Evolutionary conservation across 768 basidiomycete species (phyloP).

Genomic region (Cystobasidium tubakii): DNA sequence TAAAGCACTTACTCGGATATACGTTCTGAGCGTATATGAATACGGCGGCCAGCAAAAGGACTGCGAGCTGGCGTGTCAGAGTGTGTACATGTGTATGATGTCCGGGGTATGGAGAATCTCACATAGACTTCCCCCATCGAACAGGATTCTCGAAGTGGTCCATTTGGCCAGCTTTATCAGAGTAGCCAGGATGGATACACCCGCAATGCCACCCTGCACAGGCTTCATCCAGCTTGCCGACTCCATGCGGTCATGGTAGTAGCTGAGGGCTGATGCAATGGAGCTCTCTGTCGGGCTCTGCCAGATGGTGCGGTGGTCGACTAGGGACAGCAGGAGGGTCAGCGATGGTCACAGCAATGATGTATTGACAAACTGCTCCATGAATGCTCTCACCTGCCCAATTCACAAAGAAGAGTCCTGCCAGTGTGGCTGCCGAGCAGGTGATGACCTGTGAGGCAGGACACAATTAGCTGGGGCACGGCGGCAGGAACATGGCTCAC

Average conservation of each 20-base stretch:
- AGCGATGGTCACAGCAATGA: too few relatives aligned
- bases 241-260: slow-evolving; percentile 24
- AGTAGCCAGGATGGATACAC: not conserved
- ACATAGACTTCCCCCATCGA: slow-evolving; percentile 30
- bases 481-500: not conserved
- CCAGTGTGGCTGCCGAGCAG: slow-evolving; percentile 11
- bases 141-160: slow-evolving; percentile 12
- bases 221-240: slow-evolving; percentile 15
- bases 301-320: slow-evolving; percentile 35
- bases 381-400: slow-evolving; percentile 14
- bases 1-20: slow-evolving; percentile 18
- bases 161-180: slow-evolving; percentile 23
- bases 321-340: not conserved
- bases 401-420: slow-evolving; percentile 31
- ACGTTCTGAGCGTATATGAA: slow-evolving; percentile 33
- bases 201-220: slow-evolving; percentile 7
- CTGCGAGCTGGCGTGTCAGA: not conserved
- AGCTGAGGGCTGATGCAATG: slow-evolving; percentile 1
- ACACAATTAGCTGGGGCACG: not conserved
- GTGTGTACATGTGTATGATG: too few relatives aligned
- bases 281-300: slow-evolving; percentile 15
- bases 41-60: slow-evolving; percentile 34
- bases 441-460: slow-evolving; percentile 15
- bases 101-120: too few relatives aligned
- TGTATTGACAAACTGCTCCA: not conserved